Evolutionary conservation across 164 flowering plant genomes (phyloP).

Genomic region (Magnolia changhungtana): DNA sequence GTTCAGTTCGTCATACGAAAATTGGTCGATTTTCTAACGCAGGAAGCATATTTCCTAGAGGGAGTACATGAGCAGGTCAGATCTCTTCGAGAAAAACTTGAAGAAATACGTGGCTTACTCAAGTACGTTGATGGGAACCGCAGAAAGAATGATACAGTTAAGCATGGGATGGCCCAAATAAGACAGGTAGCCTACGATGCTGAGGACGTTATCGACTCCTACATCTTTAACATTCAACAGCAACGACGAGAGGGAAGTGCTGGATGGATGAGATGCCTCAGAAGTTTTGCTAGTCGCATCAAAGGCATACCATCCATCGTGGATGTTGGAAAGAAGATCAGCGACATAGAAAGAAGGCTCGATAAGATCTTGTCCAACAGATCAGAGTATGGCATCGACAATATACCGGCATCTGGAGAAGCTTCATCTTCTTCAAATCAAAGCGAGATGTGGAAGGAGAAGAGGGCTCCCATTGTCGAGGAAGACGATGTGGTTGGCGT

Average conservation of each 20-base stretch:
- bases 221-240: not conserved
- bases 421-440: not conserved
- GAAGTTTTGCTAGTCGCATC: constrained; percentile 12
- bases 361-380: constrained; percentile 3
- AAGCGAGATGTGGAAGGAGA: constrained; percentile 8
- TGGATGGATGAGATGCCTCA: not conserved
- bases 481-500: constrained; percentile 41
- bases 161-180: not conserved
- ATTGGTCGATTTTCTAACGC: not conserved
- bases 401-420: not conserved
- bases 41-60: not conserved
- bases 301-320: constrained; percentile 15
- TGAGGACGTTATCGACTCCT: constrained; percentile 7
- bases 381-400: not conserved
- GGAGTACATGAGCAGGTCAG: not conserved
- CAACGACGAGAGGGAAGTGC: not conserved
- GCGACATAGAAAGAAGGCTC: constrained; percentile 32
- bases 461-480: constrained; percentile 37
- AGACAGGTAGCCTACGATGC: not conserved
- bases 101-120: not conserved
- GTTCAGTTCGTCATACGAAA: too few species aligned
- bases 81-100: not conserved
- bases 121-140: not conserved
- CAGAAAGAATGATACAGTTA: not conserved
- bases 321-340: constrained; percentile 29